Evolutionary conservation across 2,329 filamentous ascomycete genomes (phyloP), one percentile per base, ranked within the genome.

Genomic region (Talaromyces pinophilus): DNA sequence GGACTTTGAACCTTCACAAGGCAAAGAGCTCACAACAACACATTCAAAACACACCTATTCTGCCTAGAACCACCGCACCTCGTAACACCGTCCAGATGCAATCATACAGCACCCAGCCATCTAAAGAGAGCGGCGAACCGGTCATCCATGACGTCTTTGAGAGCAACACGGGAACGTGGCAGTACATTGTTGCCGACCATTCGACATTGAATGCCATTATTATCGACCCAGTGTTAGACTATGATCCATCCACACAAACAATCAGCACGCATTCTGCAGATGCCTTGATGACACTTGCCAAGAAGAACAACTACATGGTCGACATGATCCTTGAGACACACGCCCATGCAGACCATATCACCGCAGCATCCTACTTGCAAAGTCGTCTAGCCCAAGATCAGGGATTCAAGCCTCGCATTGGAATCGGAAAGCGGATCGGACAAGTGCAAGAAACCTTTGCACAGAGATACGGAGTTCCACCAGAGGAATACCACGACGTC

Each of bases 181-280:
- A 72, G 38, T 76, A 77, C 44, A 64, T 70, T 6, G 82, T 90
- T 0, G 84, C 81, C 0, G 86, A 89, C 67, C 82, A 85, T 0
- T 66, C 71, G 0, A 86, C 84, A 0, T 72, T 70, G 1, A 71
- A 71, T 0, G 84, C 86, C 1, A 83, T 81, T 65, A 85, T 90
- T 62, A 88, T 90, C 69, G 88, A 90, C 70, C 79, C 87, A 0
- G 88, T 90, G 0, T 72, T 90, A 2, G 83, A 89, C 72, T 88
- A 82, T 67, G 82, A 87, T 55, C 79, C 80, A 1, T 69, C 73
- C 11, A 80, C 74, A 1, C 75, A 78, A 46, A 71, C 63, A 1
- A 80, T 89, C 66, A 79, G 74, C 5, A 89, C 87, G 0, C 57
- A 70, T 0, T 77, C 83, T 0, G 88, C 88, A 1, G 86, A 90